Percentiles rank a stretch among this genome's conserved stretches.
Evolutionary conservation across 306 rosid genomes (phyloP).

Genomic region (Carpinus viminea): DNA sequence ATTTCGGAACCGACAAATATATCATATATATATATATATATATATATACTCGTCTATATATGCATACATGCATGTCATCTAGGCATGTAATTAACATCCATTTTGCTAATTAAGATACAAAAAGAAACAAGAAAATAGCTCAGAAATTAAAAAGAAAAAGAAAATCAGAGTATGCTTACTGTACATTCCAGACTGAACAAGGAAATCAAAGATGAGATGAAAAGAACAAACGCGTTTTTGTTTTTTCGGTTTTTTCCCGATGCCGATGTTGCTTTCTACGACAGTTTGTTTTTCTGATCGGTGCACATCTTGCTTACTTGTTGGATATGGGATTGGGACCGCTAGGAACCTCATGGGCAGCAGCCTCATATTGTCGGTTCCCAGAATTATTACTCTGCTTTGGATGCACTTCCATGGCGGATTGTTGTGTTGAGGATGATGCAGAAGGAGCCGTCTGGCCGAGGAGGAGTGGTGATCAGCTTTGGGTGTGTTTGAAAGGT

Average conservation of each 20-base stretch:
- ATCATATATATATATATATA: too few relatives aligned
- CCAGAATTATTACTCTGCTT: neutral
- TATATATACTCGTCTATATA: too few relatives aligned
- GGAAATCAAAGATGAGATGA: neutral
- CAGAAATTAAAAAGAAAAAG: neutral
- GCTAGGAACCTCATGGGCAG: conserved; percentile 16
- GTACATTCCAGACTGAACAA: neutral
- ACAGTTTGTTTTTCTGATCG: neutral
- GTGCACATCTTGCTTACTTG: conserved; percentile 8
- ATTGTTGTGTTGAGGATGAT: neutral
- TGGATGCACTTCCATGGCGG: conserved; percentile 1
- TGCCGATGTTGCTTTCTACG: neutral
- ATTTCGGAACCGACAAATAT: too few relatives aligned
- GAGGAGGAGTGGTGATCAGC: neutral
- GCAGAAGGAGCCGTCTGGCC: neutral
- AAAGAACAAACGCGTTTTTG: neutral
- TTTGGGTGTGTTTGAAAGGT: neutral
- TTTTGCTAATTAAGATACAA: neutral
- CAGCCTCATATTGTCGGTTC: conserved; percentile 4
- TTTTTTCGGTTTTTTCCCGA: neutral
- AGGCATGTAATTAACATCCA: too few relatives aligned
- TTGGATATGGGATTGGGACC: conserved; percentile 22
- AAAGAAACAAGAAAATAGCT: neutral
- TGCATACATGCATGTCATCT: too few relatives aligned
- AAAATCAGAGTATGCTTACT: neutral